Base-by-base conservation (phyloP, 768 basidiomycete species). In the Rhizopogon vesiculosus region DNA sequence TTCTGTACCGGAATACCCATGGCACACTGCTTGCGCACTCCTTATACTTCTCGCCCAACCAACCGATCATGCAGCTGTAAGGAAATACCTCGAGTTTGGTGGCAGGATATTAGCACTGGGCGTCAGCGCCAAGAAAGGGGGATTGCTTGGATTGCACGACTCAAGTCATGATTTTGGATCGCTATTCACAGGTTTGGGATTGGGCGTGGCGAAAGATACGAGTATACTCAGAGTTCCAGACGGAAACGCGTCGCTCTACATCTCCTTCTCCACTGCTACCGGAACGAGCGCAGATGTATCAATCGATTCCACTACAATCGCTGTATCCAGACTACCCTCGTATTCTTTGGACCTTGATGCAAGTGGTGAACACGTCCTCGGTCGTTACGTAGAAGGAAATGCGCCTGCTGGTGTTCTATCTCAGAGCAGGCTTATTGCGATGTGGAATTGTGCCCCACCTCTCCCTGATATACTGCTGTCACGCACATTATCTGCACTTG, bases 1-100 rank as follows among this genome's bases (percentile, higher is more conserved):
- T 5, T 70, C 76, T 1, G 72, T 77, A 0, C 86, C 76, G 9
- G 74, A 79, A 1, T 84, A 87, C 44, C 93, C 94, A 18, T 98
- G 94, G 95, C 68, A 81, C 39, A 64, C 74, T 6, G 78, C 80
- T 9, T 95, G 92, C 65, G 86, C 87, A 2, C 75, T 96, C 2
- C 80, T 98, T 16, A 87, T 94, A 49, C 72, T 96, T 84, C 90
- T n/a, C 78, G 84, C 54, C 80, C 80, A 46, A 18, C 78, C 69
- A 8, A 66, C 75, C 60, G 63, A 69, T 51, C 69, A 73, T 22
- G 51, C 73, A 9, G 66, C 77, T 2, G 82, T 94, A 46, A 74
- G 73, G 50, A 74, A 74, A 3, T 96, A 82, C 59, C 80, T 89
- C 7, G 75, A 82, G 41, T 60, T 70, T 7, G 93, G 93, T 0